Percentiles rank a stretch among this genome's conserved stretches.
These are phyloP conservation scores for Clarireedia paspali DNA, from an alignment of 2,329 filamentous ascomycete species.

Conservation along the genomic window DNA sequence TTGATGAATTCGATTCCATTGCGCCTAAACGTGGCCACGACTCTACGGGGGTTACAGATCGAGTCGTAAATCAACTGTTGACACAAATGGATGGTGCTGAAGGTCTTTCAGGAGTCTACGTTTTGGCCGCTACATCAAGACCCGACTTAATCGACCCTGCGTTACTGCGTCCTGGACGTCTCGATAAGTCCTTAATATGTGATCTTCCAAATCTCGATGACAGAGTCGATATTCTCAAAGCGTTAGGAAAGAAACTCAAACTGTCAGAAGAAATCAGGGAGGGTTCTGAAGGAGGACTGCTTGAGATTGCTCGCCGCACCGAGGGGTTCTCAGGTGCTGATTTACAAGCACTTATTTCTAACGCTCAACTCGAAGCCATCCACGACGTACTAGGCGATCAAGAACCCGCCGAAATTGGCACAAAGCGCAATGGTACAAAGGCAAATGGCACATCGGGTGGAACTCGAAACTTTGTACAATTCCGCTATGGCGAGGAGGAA, in stretches of 20 bases:
- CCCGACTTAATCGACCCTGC: constrained; percentile 96
- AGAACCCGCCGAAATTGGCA: constrained; percentile 32
- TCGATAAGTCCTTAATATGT: constrained; percentile 90
- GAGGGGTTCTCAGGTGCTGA: constrained; percentile 93
- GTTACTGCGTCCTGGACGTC: constrained; percentile 77
- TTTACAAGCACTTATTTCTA: constrained; percentile 89
- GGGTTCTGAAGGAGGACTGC: constrained; percentile 7
- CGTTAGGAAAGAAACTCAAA: constrained; percentile 74
- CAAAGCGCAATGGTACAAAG: constrained; percentile 17
- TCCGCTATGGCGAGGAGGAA: constrained; percentile 64
- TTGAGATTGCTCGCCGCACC: constrained; percentile 69
- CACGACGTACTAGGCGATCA: constrained; percentile 77
- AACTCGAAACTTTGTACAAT: constrained; percentile 64
- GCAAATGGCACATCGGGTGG: constrained; percentile 24
- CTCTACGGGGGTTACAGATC: constrained; percentile 94
- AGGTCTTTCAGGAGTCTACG: constrained; percentile 89
- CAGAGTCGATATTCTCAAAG: constrained; percentile 77
- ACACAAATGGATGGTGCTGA: constrained; percentile 99
- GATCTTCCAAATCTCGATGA: constrained; percentile 78
- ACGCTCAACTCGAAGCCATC: constrained; percentile 93
- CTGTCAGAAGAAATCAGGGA: constrained; percentile 55
- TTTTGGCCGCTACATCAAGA: constrained; percentile 85
- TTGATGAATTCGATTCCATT: constrained; percentile 97
- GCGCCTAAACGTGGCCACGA: constrained; percentile 96
- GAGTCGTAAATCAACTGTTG: constrained; percentile 94